Conservation (phyloP, 371 early-diverging fungal species). For the Basidiobolus meristosporus region DNA sequence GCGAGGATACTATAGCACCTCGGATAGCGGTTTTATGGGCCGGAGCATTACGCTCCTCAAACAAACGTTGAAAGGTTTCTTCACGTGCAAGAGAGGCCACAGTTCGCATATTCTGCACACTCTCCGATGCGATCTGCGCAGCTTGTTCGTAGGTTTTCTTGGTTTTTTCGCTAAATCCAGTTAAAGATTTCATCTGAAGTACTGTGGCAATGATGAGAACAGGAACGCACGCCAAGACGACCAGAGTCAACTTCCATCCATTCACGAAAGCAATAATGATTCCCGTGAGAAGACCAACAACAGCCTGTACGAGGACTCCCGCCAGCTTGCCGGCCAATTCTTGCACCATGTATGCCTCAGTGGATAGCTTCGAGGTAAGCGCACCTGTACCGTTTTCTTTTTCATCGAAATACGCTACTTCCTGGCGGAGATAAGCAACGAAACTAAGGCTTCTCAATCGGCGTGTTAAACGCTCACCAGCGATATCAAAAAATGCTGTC, state of each 20-base stretch:
- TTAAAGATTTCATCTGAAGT: conserved; percentile 4
- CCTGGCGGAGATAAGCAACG: conserved; percentile 49
- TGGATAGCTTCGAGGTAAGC: conserved; percentile 58
- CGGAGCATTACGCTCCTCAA: conserved; percentile 27
- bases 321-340: conserved; percentile 16
- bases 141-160: conserved; percentile 42
- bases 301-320: conserved; percentile 6
- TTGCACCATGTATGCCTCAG: conserved; percentile 44
- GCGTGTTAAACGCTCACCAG: conserved; percentile 32
- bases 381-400: conserved; percentile 62
- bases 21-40: too few species aligned
- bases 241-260: conserved; percentile 47
- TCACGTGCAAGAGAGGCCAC: conserved; percentile 73
- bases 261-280: conserved; percentile 30
- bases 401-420: conserved; percentile 72
- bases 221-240: conserved; percentile 31
- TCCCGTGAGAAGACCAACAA: conserved; percentile 1
- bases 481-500: conserved; percentile 16
- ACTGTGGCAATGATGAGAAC: conserved; percentile 8
- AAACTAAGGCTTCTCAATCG: conserved; percentile 34
- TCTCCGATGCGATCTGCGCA: conserved; percentile 64
- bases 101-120: conserved; percentile 72
- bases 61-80: conserved; percentile 35
- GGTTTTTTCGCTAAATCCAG: conserved; percentile 1
- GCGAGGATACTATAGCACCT: conserved; percentile 25